Percentiles rank a stretch among this genome's conserved stretches.
These are phyloP conservation scores for Cladosporium sp. DNA, from an alignment of 2,329 filamentous ascomycete genomes.

Conservation along the genomic window DNA sequence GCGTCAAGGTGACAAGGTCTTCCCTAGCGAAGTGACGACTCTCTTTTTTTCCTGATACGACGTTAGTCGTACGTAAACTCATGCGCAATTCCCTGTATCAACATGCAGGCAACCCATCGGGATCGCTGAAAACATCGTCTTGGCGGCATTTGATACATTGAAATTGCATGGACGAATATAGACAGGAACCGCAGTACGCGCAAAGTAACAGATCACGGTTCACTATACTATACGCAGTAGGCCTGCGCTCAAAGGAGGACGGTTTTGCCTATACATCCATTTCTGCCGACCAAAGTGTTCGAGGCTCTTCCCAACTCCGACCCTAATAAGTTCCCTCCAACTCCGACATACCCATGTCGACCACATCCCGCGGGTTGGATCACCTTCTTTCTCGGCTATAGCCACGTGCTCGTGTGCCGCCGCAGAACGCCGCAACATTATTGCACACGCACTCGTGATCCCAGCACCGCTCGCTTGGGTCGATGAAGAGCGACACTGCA, in stretches of 20 bases:
- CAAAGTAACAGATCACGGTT: background rate
- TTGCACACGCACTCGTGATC: background rate
- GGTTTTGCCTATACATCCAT: background rate
- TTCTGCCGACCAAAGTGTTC: background rate
- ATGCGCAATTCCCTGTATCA: background rate
- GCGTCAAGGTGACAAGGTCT: background rate
- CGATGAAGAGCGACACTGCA: background rate
- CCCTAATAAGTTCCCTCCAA: background rate
- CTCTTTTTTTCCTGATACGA: background rate
- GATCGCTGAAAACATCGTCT: background rate
- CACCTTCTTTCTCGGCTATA: background rate
- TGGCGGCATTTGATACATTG: background rate
- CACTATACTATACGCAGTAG: background rate
- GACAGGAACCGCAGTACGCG: background rate
- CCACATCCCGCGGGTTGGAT: background rate
- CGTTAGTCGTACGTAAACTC: background rate
- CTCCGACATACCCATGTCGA: background rate
- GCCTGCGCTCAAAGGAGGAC: background rate
- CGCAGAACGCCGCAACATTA: background rate
- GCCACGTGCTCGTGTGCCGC: background rate
- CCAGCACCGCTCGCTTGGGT: background rate
- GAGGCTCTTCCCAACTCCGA: background rate
- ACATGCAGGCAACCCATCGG: background rate
- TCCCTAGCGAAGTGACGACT: background rate
- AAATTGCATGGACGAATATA: background rate